These are phyloP conservation scores for Stellera chamaejasme DNA, from an alignment of 345 rosid species.

Conservation along the genomic window DNA sequence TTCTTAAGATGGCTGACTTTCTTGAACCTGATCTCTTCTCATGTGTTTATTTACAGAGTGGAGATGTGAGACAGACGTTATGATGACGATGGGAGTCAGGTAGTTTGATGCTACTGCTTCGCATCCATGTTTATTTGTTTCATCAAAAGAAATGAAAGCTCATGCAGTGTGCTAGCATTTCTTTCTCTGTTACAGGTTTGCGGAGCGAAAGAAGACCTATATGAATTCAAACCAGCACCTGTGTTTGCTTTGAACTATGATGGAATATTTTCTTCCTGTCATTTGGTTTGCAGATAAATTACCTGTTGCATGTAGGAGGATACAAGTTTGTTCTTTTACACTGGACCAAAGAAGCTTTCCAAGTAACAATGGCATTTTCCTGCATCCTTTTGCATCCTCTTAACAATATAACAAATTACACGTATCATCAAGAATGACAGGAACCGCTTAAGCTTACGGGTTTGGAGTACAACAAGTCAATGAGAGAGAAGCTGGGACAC, in stretches of 20 bases:
- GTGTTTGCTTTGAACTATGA: constrained; percentile 38
- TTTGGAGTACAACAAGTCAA: too few relatives aligned
- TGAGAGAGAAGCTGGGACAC: too few relatives aligned
- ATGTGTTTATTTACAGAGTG: constrained; percentile 33
- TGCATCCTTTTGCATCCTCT: too few relatives aligned
- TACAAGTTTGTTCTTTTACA: too few relatives aligned
- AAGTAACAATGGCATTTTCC: too few relatives aligned
- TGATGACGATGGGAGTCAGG: constrained; percentile 76
- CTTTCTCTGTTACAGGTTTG: constrained; percentile 49
- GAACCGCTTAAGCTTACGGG: too few relatives aligned
- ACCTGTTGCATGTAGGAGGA: neutral
- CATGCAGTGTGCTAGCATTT: neutral
- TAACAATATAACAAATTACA: too few relatives aligned
- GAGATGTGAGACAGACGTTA: constrained; percentile 90
- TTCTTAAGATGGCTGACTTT: neutral
- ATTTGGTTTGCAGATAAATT: constrained; percentile 59
- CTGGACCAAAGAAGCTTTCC: too few relatives aligned
- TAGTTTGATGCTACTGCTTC: constrained; percentile 12
- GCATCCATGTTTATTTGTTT: neutral
- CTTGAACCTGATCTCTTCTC: neutral
- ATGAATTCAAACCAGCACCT: constrained; percentile 78
- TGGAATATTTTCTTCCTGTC: constrained; percentile 53
- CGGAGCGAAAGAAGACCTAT: constrained; percentile 72
- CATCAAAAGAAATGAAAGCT: neutral
- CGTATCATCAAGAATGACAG: too few relatives aligned